Evolutionary conservation across 768 basidiomycete genomes (phyloP).

Genomic region (Boletus vinaceobasis): DNA sequence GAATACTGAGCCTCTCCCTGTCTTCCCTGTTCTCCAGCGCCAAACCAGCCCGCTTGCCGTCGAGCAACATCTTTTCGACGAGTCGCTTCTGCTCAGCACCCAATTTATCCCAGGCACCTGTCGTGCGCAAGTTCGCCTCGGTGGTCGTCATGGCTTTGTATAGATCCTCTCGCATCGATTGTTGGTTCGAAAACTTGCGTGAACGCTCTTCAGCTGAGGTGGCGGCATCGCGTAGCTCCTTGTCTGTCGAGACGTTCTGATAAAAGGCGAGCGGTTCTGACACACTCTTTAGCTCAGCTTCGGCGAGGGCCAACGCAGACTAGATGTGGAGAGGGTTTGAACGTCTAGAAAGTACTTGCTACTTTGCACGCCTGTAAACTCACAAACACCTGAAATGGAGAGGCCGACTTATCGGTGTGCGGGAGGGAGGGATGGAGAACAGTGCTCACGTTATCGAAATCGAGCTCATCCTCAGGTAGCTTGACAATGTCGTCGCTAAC

Average conservation of each 20-base stretch:
- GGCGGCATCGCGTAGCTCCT: conserved; percentile 75
- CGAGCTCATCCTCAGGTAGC: conserved; percentile 53
- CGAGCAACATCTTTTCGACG: too few relatives aligned
- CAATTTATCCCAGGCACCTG: conserved; percentile 59
- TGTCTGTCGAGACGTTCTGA: conserved; percentile 71
- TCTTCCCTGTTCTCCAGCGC: too few relatives aligned
- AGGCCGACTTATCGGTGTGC: not conserved
- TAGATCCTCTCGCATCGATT: conserved; percentile 77
- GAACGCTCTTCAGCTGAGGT: conserved; percentile 64
- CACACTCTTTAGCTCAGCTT: conserved; percentile 48
- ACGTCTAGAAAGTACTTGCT: conserved; percentile 6
- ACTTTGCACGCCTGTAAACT: conserved; percentile 27
- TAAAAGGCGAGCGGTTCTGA: conserved; percentile 70
- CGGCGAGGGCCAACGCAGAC: conserved; percentile 58
- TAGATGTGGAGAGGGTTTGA: conserved; percentile 28
- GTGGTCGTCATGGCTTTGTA: conserved; percentile 68
- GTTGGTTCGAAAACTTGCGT: conserved; percentile 68
- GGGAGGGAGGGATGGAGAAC: not conserved
- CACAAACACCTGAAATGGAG: conserved; percentile 61
- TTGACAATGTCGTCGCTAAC: conserved; percentile 58
- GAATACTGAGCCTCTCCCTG: too few relatives aligned
- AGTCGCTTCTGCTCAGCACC: too few relatives aligned
- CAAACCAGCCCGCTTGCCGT: too few relatives aligned
- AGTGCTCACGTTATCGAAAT: conserved; percentile 60
- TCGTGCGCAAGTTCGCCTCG: conserved; percentile 60